Base-by-base conservation (phyloP, 495 filamentous ascomycete genomes). In the Penicillium salamii region DNA sequence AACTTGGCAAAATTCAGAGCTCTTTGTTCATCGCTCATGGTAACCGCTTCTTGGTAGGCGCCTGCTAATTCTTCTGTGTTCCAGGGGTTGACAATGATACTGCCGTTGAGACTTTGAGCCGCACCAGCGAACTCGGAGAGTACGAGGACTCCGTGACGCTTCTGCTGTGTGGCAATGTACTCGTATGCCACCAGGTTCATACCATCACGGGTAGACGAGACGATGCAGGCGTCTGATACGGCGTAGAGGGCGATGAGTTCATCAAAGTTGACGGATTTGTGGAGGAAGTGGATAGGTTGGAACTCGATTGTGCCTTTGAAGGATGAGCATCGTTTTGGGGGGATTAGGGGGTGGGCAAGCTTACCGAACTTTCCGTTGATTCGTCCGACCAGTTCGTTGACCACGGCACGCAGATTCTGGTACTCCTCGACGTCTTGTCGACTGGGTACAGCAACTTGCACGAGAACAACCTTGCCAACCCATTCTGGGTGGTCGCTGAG, bases 171-270 rank as follows among this genome's bases (percentile, higher is more conserved):
- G 5, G 92, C 93, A 50, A 97, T 95, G 72, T 97, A 97, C 71
- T 97, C 92, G 70, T 95, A 97, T 18, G 90, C 93, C 26, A 97
- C 92, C n/a, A 97, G 80, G 65, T 97, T 97, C 92, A 97, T 97
- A 50, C 92, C 92, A 63, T 97, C 92, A n/a, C 93, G 82, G 5
- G 93, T 97, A 2, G 92, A 97, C 20, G 88, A 91, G 35, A 97
- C 92, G 15, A 97, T 81, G 64, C 92, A 97, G 21, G 89, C 90
- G 65, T 97, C 93, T 7, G 89, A 93, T 17, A 96, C 86, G 14
- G 92, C 89, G 57, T 97, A 97, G 3, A 97, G 78, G 0, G 92
- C 92, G 41, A 93, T 88, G 15, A 97, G 80, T 68, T 97, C 92
- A 54, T 96, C 88, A 55, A 96, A 96, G 34, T 83, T 78, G 63